These are phyloP conservation scores for Heliamphora pulchella DNA, from an alignment of 179 eudicot species.

Conservation along the genomic window DNA sequence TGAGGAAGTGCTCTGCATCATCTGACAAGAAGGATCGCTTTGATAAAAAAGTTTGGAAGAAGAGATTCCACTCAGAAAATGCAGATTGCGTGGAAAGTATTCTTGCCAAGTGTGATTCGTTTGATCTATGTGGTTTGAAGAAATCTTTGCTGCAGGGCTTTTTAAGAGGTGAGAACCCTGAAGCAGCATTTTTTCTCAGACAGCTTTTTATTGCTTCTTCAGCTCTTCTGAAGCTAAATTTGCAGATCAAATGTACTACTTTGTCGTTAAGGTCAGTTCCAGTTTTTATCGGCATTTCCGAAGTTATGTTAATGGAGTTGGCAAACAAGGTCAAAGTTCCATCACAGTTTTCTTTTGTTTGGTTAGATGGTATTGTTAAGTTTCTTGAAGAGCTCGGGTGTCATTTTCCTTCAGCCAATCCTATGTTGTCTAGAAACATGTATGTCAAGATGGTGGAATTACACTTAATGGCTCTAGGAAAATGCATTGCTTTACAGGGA, in stretches of 20 bases:
- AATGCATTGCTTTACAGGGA: slow-evolving; percentile 78
- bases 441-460: slow-evolving; percentile 57
- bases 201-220: slow-evolving; percentile 66
- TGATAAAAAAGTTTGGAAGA: slow-evolving; percentile 21
- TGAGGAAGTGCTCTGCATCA: slow-evolving; percentile 13
- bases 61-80: slow-evolving; percentile 20
- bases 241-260: slow-evolving; percentile 41
- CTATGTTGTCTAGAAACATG: slow-evolving; percentile 32
- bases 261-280: slow-evolving; percentile 38
- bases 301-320: slow-evolving; percentile 48
- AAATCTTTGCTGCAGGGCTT: slow-evolving; percentile 43
- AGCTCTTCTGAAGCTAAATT: slow-evolving; percentile 58
- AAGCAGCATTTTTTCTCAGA: slow-evolving; percentile 59
- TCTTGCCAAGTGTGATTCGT: slow-evolving; percentile 32
- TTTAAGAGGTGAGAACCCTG: slow-evolving; percentile 53
- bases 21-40: slow-evolving; percentile 16
- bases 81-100: slow-evolving; percentile 19
- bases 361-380: slow-evolving; percentile 62
- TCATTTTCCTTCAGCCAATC: slow-evolving; percentile 37
- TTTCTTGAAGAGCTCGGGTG: slow-evolving; percentile 72
- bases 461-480: slow-evolving; percentile 70
- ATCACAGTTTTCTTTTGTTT: slow-evolving; percentile 39
- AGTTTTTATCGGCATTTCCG: slow-evolving; percentile 45
- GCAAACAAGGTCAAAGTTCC: slow-evolving; percentile 36
- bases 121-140: slow-evolving; percentile 26